Percentiles rank a stretch among this genome's conserved stretches.
phyloP scores from a whole-genome alignment of 1,139 yeast species.

The Sugiyamaella pinicola region DNA sequence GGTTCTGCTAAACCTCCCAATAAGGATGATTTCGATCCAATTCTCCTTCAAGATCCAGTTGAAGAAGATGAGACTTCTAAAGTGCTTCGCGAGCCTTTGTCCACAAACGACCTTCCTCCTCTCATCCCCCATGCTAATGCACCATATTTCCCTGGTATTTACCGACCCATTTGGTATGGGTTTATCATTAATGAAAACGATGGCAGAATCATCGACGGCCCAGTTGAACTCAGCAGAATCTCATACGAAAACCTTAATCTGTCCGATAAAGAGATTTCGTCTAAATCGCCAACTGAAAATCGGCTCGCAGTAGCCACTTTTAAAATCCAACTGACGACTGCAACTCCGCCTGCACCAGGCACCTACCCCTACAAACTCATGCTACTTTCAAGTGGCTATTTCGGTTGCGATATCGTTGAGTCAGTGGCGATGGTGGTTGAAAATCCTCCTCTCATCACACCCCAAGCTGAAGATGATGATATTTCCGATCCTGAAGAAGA shows the following conservation, averaged over 20 bases:
- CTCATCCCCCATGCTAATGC: conserved; percentile 62
- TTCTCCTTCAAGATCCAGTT: conserved; percentile 46
- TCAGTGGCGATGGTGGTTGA: conserved; percentile 45
- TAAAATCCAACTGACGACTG: conserved; percentile 68
- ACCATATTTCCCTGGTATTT: conserved; percentile 69
- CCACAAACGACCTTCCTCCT: conserved; percentile 67
- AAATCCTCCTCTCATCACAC: conserved; percentile 37
- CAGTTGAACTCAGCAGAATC: conserved; percentile 55
- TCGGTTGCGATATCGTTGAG: conserved; percentile 45
- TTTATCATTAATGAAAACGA: conserved; percentile 72
- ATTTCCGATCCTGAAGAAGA: conserved; percentile 71
- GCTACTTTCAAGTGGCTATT: conserved; percentile 42
- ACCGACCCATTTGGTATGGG: conserved; percentile 61
- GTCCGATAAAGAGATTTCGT: conserved; percentile 48
- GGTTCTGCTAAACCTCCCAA: conserved; percentile 42
- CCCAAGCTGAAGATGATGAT: conserved; percentile 38
- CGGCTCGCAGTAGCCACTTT: conserved; percentile 65
- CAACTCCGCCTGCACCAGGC: conserved; percentile 71
- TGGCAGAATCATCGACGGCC: conserved; percentile 72
- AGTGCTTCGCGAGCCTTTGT: conserved; percentile 69
- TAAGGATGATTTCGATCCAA: conserved; percentile 38
- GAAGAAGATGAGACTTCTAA: conserved; percentile 58
- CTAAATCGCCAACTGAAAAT: conserved; percentile 43
- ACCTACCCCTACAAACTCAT: conserved; percentile 54
- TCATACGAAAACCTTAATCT: conserved; percentile 60